Evolutionary conservation across 139 green algal genomes (phyloP), one percentile per base, ranked within the genome.

Genomic region (Volvox reticuliferus): DNA sequence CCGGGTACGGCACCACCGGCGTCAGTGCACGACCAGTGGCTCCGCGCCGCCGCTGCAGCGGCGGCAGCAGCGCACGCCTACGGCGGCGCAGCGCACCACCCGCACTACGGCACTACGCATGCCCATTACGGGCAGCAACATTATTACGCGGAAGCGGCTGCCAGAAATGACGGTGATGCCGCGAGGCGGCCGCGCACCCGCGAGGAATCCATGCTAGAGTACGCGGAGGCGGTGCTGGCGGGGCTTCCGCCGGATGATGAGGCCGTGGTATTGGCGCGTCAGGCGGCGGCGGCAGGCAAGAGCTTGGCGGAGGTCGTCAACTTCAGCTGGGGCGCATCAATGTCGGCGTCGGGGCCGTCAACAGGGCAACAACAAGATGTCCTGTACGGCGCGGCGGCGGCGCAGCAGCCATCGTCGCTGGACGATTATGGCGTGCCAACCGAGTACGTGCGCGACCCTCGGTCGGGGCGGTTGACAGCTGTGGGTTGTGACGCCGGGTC

Each of bases 161-260:
- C 36, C 78, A 62, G 0, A 12, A 67, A 24, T 32, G 84, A n/a
- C 32, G 90, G 17, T 28, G 90, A 19, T 6, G 88, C 26, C 30
- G 67, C 5, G 13, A 35, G 37, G 17, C 77, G n/a, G 35, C 87
- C 76, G 2, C 33, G 36, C 20, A 89, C 55, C 71, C 50, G 84
- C 1, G 90, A 91, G 88, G 87, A 55, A 62, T 86, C 30, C 62
- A 82, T 68, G 87, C 37, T 80, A 30, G 79, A 79, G 44, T 93
- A 91, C 28, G 94, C 94, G 22, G 85, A 88, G 16, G 94, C 94
- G 28, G 94, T 93, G 12, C 71, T 96, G 14, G 88, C 81, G 30
- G 94, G 93, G 1, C 91, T 97, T 62, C 95, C 95, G 0, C 89
- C 93, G 1, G 79, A 96, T 33, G 95, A 97, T 28, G 95, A 96